phyloP scores from a whole-genome alignment of 805 yeast genomes.

The Candida maesae region DNA sequence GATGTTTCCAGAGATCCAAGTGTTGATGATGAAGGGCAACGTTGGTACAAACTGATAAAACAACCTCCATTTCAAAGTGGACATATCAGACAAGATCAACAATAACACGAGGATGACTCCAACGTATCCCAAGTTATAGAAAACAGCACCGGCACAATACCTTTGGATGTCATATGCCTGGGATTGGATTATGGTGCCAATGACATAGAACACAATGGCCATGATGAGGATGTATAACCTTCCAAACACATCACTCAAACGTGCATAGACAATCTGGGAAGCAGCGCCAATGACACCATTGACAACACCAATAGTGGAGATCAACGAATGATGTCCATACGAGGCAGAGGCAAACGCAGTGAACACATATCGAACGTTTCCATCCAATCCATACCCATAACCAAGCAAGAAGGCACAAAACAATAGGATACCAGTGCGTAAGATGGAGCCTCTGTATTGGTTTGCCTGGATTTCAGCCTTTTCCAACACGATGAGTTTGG shows the following conservation, averaged over 20 bases:
- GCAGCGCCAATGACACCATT: slow-evolving; percentile 62
- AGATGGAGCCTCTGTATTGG: slow-evolving; percentile 35
- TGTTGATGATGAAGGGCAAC: slow-evolving; percentile 68
- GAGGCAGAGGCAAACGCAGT: slow-evolving; percentile 54
- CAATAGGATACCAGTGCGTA: slow-evolving; percentile 35
- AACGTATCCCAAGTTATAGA: slow-evolving; percentile 53
- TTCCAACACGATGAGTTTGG: slow-evolving; percentile 1
- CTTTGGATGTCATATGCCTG: slow-evolving; percentile 54
- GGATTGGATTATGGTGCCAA: slow-evolving; percentile 63
- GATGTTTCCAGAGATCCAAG: slow-evolving; percentile 72
- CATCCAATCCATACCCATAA: slow-evolving; percentile 53
- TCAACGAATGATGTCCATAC: slow-evolving; percentile 49
- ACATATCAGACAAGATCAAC: slow-evolving; percentile 60
- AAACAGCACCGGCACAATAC: slow-evolving; percentile 63
- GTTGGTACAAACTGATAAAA: slow-evolving; percentile 62
- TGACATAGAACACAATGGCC: slow-evolving; percentile 49
- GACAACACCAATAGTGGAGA: slow-evolving; percentile 57
- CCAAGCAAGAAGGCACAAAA: slow-evolving; percentile 46
- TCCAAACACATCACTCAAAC: slow-evolving; percentile 63
- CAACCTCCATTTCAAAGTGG: slow-evolving; percentile 69
- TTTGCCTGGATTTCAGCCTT: slow-evolving; percentile 30
- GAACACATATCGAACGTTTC: slow-evolving; percentile 44
- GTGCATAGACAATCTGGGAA: slow-evolving; percentile 60
- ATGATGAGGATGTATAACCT: slow-evolving; percentile 48
- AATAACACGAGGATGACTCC: slow-evolving; percentile 57